Evolutionary conservation across 2,329 filamentous ascomycete species (phyloP).

Genomic region (Sclerotinia sclerotiorum): DNA sequence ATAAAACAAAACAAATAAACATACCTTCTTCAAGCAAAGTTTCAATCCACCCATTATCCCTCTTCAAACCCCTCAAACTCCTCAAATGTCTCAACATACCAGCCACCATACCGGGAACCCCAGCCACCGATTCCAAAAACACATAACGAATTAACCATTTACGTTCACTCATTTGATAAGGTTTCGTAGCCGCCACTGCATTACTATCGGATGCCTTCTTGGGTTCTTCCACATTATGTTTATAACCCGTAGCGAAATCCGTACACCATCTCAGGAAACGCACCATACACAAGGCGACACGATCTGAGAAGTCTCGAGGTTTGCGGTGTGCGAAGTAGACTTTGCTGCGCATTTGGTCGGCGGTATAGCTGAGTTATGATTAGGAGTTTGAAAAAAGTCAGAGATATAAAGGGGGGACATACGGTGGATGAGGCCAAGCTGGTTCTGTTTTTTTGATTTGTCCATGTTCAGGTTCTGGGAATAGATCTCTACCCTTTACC

Average conservation of each 20-base stretch:
- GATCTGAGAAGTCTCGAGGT: constrained; percentile 72
- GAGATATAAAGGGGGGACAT: constrained; percentile 17
- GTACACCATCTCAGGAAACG: constrained; percentile 75
- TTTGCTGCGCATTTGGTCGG: constrained; percentile 70
- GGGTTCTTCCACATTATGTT: constrained; percentile 60
- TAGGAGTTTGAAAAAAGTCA: not conserved
- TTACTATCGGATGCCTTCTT: constrained; percentile 47
- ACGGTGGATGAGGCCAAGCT: constrained; percentile 56
- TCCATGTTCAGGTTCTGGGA: constrained; percentile 38
- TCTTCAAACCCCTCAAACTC: constrained; percentile 78
- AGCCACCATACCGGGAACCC: constrained; percentile 94
- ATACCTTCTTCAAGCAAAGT: constrained; percentile 65
- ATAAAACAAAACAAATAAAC: not conserved
- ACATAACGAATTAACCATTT: constrained; percentile 91
- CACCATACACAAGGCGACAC: constrained; percentile 74
- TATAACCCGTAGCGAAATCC: constrained; percentile 78
- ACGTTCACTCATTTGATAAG: constrained; percentile 71
- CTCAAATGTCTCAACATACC: constrained; percentile 90
- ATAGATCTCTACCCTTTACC: constrained; percentile 35
- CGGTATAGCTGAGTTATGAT: constrained; percentile 59
- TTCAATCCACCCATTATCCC: constrained; percentile 97
- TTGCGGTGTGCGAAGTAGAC: constrained; percentile 76
- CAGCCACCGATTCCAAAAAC: constrained; percentile 92
- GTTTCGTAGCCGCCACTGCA: constrained; percentile 49
- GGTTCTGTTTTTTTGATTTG: constrained; percentile 60